Base-by-base conservation (phyloP, 148 eudicot genomes). In the Mesembryanthemum crystallinum region DNA sequence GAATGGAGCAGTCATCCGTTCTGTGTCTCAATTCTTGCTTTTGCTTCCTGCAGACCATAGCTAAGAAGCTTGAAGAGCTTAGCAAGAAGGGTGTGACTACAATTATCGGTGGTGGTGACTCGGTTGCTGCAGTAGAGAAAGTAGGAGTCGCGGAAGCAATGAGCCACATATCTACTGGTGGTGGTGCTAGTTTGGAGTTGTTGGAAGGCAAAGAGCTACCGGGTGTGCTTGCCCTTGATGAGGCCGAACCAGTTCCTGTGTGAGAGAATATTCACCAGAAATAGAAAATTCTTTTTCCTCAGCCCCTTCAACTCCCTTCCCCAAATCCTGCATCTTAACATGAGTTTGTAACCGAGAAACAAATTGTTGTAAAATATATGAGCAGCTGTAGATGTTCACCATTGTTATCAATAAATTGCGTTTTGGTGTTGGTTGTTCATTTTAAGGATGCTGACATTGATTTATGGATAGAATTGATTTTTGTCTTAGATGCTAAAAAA, bases 141-240 rank as follows among this genome's bases (percentile, higher is more conserved):
- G 93, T 88, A 23, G 97, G 97, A 78, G 89, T 93, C 7, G 98
- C 98, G 1, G 91, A 87, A 67, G 80, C 89, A 55, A 93, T 93
- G 97, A 93, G 97, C 86, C 98, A 93, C 81, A 93, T 93, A 71
- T 93, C 98, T 42, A 93, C 97, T 3, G 97, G 98, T 17, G 98
- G 98, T 73, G 98, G 98, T 81, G 98, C 97, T 73, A 91, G 97
- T 79, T 88, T 93, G 88, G 98, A 93, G 87, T 81, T 93, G 64
- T 82, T 93, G 83, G 96, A 93, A 85, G 98, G 98, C 73, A 93
- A 93, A 88, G 82, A 84, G 35, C 90, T 91, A 75, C 98, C 98
- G 5, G 97, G 97, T 51, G 97, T 93, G 18, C 82, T 89, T 43
- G 97, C 98, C 67, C 92, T 93, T 25, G 88, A 93, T 39, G 98